Evolutionary conservation across 2,329 filamentous ascomycete genomes (phyloP).

Genomic region (Stemphylium vesicarium): DNA sequence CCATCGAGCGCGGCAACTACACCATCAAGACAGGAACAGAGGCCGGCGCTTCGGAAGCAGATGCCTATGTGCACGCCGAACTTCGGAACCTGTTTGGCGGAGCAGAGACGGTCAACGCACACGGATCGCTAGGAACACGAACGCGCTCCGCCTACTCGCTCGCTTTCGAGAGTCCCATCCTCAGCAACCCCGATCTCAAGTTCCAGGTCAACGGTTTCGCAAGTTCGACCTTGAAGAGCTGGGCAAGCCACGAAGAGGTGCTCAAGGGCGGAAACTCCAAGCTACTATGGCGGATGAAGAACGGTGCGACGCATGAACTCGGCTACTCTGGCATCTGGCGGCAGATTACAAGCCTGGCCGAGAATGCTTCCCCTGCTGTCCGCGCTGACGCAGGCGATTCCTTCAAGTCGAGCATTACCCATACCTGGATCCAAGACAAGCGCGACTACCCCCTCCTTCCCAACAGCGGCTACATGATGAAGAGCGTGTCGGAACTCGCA

Average conservation of each 20-base stretch:
- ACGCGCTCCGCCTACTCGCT: constrained; percentile 92
- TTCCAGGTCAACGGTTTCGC: constrained; percentile 80
- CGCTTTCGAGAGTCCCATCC: constrained; percentile 79
- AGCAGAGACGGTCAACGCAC: constrained; percentile 85
- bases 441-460: constrained; percentile 87
- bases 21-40: constrained; percentile 94
- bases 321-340: constrained; percentile 85
- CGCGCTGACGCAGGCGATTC: constrained; percentile 87
- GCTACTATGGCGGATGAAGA: constrained; percentile 72
- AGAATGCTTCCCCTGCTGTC: constrained; percentile 79
- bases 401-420: constrained; percentile 84
- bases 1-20: constrained; percentile 80
- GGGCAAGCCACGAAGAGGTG: constrained; percentile 92
- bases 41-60: constrained; percentile 90
- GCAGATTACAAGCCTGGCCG: constrained; percentile 80
- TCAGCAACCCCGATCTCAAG: constrained; percentile 81
- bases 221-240: constrained; percentile 85
- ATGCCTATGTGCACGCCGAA: constrained; percentile 85
- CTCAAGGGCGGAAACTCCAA: constrained; percentile 79
- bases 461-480: constrained; percentile 79
- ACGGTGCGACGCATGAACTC: constrained; percentile 75
- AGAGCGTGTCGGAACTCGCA: constrained; percentile 81
- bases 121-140: constrained; percentile 86
- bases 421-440: constrained; percentile 79
- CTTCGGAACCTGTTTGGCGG: constrained; percentile 94